A percentile compares a stretch with the other conserved stretches of the same genome.
Conservation (phyloP, 306 rosid species). For the Cucurbita pepo region DNA sequence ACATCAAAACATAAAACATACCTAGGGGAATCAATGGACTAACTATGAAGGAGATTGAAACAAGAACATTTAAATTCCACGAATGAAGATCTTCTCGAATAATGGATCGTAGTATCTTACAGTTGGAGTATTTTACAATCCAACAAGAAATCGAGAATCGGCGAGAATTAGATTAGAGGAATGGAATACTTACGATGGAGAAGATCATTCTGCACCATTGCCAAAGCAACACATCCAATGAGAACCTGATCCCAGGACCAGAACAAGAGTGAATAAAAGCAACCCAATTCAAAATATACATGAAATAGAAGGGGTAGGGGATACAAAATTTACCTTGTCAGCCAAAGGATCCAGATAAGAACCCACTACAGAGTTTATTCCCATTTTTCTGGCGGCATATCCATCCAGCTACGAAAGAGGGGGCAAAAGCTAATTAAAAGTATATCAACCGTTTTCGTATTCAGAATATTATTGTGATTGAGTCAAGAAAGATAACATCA, state of each 20-base stretch:
- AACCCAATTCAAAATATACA: background rate
- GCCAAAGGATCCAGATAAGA: constrained; percentile 97
- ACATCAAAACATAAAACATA: background rate
- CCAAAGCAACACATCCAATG: constrained; percentile 79
- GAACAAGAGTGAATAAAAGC: background rate
- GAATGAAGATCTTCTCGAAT: background rate
- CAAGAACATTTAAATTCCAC: background rate
- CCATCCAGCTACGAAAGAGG: constrained; percentile 64
- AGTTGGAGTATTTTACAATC: background rate
- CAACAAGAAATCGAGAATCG: background rate
- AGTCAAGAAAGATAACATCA: background rate
- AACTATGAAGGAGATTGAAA: background rate
- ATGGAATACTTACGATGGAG: constrained; percentile 56
- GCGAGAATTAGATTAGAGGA: background rate
- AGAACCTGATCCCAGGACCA: constrained; percentile 43
- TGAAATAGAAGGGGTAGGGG: background rate
- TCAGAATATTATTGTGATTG: background rate
- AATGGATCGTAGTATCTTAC: background rate
- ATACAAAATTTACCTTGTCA: constrained; percentile 47
- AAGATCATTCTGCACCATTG: constrained; percentile 74
- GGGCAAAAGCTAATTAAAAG: background rate
- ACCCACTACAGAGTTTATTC: constrained; percentile 83
- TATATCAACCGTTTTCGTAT: background rate
- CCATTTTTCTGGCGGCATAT: constrained; percentile 75
- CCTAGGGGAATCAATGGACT: background rate